These are phyloP conservation scores for Penicillium chermesinum DNA, from an alignment of 495 filamentous ascomycete genomes.

Conservation along the genomic window DNA sequence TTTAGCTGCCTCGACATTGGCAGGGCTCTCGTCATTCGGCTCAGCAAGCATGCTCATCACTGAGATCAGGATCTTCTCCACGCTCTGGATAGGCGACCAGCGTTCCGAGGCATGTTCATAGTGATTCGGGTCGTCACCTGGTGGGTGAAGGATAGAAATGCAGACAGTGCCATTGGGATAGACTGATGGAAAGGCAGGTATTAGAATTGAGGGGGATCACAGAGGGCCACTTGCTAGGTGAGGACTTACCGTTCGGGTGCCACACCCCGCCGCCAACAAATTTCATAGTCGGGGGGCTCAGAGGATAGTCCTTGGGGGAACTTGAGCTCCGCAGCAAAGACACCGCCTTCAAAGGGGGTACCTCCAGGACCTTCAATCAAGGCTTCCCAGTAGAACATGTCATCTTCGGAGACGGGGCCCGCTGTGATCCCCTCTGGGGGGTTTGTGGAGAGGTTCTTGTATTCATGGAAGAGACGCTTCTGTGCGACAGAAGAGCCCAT, in stretches of 20 bases:
- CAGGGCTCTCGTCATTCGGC: slow-evolving; percentile 97
- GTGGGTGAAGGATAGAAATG: slow-evolving; percentile 96
- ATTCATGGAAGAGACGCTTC: slow-evolving; percentile 95
- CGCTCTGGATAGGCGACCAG: slow-evolving; percentile 93
- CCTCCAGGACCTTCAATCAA: slow-evolving; percentile 92
- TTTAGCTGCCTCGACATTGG: slow-evolving; percentile 96
- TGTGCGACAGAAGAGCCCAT: slow-evolving; percentile 56
- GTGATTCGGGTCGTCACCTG: slow-evolving; percentile 97
- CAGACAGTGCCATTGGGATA: slow-evolving; percentile 90
- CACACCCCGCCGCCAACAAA: slow-evolving; percentile 82
- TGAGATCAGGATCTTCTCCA: slow-evolving; percentile 95
- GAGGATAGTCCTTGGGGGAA: slow-evolving; percentile 96
- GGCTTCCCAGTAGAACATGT: slow-evolving; percentile 95
- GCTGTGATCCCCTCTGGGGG: slow-evolving; percentile 92
- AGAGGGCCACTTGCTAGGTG: not conserved
- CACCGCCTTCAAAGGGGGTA: slow-evolving; percentile 91
- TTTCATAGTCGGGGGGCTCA: slow-evolving; percentile 89
- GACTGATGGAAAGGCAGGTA: slow-evolving; percentile 48
- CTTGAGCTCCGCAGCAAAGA: slow-evolving; percentile 89
- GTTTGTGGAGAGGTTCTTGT: slow-evolving; percentile 78
- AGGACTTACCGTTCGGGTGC: slow-evolving; percentile 86
- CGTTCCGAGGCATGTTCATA: slow-evolving; percentile 96
- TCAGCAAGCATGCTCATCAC: slow-evolving; percentile 99
- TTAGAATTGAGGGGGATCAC: not conserved
- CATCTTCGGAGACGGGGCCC: slow-evolving; percentile 87